Base-by-base conservation (phyloP, 2,329 filamentous ascomycete genomes). In the Leptographium procerum region DNA sequence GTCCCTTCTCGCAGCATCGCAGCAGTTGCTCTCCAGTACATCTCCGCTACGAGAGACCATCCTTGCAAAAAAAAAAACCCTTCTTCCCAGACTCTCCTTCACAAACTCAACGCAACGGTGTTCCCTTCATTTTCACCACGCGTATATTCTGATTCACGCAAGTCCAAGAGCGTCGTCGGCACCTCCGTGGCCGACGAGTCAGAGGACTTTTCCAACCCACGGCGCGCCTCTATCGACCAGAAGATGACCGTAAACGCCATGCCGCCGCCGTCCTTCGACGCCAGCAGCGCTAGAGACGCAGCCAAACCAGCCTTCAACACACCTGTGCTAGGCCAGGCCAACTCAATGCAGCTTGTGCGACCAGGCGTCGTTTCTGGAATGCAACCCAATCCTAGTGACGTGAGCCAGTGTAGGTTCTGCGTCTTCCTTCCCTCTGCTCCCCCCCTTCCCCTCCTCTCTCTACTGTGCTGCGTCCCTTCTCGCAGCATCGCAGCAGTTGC, bases 381-480 rank as follows among this genome's bases (percentile, higher is more conserved):
- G 70, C 84, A 87, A 70, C 72, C 79, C 65, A 80, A 78, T 72
- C 40, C 68, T 66, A 81, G 78, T 70, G 86, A 82, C 71, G 80
- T 82, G 73, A 86, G 87, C 73, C 83, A 88, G 76, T 84, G 89
- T 94, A 82, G 77, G 88, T 62, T 56, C 26, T 24, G n/a, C n/a
- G n/a, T n/a, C n/a, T n/a, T n/a, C n/a, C n/a, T n/a, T n/a, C n/a
- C n/a, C n/a, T n/a, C n/a, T n/a, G n/a, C n/a, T n/a, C n/a, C 22
- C 22, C 3, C 19, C 29, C 22, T 29, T 43, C 22, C 24, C 43
- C 33, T 31, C 55, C 48, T 48, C 24, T 26, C 28, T 28, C 53
- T 51, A 26, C 36, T 45, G 52, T 56, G 56, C 24, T 29, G 31
- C 14, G 47, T 56, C 55, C 24, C 48, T 61, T 54, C 60, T 22